Evolutionary conservation across 805 yeast genomes (phyloP).

Genomic region (Spathaspora boniae): DNA sequence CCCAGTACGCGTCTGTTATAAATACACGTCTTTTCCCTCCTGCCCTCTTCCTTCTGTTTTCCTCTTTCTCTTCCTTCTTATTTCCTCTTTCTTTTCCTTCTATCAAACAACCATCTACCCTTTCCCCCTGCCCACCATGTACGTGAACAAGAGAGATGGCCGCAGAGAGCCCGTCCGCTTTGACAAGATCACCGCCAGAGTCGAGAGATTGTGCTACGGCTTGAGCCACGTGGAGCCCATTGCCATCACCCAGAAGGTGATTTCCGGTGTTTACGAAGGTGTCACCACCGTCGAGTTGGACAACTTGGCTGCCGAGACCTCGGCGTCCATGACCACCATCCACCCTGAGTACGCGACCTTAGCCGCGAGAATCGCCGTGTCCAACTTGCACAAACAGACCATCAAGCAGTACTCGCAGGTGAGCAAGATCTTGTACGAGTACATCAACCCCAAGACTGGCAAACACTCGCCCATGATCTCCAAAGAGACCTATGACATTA

Average conservation of each 20-base stretch:
- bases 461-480: constrained; percentile 48
- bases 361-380: constrained; percentile 94
- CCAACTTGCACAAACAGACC: constrained; percentile 92
- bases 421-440: constrained; percentile 65
- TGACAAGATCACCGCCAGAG: constrained; percentile 91
- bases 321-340: constrained; percentile 94
- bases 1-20: constrained; percentile 3
- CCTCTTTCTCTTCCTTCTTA: constrained; percentile 1
- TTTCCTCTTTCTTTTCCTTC: constrained; percentile 4
- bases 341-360: constrained; percentile 97
- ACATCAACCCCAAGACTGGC: constrained; percentile 77
- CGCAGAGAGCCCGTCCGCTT: constrained; percentile 91
- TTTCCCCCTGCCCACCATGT: constrained; percentile 44
- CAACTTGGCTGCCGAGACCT: constrained; percentile 85
- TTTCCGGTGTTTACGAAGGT: constrained; percentile 95
- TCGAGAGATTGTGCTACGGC: constrained; percentile 91
- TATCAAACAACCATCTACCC: too few relatives aligned
- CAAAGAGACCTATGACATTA: constrained; percentile 37
- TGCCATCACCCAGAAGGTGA: constrained; percentile 92
- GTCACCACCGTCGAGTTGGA: constrained; percentile 83
- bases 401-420: constrained; percentile 82
- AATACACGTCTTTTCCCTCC: constrained; percentile 6
- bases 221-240: constrained; percentile 91
- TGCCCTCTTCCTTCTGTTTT: background rate
- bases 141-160: constrained; percentile 89